These are phyloP conservation scores for Fraxinus pennsylvanica DNA, from an alignment of 257 asterid species.

Conservation along the genomic window DNA sequence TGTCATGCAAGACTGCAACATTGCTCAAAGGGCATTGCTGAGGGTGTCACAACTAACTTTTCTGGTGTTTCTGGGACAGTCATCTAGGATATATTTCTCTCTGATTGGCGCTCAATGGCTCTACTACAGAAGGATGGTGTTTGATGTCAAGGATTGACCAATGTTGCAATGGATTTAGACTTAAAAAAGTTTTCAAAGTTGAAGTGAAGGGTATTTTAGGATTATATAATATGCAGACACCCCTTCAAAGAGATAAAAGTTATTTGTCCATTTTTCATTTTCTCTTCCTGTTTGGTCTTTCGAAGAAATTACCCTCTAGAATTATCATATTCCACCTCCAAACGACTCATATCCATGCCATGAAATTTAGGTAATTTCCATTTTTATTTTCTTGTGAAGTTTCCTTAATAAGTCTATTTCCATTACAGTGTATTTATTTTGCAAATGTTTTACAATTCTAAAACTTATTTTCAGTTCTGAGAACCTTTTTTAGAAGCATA, in stretches of 20 bases:
- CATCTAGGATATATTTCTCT: not conserved
- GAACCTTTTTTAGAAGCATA: not conserved
- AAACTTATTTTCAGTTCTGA: not conserved
- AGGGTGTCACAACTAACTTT: not conserved
- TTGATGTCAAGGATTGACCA: not conserved
- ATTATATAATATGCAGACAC: not conserved
- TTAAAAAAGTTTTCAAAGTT: not conserved
- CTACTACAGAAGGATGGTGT: not conserved
- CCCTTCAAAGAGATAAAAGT: not conserved
- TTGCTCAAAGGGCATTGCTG: not conserved
- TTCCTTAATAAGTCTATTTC: not conserved
- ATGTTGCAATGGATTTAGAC: conserved; percentile 7
- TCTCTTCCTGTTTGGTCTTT: not conserved
- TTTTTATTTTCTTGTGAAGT: not conserved
- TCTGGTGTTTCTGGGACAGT: not conserved
- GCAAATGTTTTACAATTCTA: not conserved
- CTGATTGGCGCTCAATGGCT: not conserved
- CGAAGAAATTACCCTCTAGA: not conserved
- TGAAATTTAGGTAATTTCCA: not conserved
- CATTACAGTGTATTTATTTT: not conserved
- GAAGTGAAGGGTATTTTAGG: not conserved
- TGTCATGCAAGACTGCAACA: not conserved
- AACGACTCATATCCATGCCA: not conserved
- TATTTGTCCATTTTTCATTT: not conserved
- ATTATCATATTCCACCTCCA: not conserved